A percentile compares a stretch with the other conserved stretches of the same genome.
phyloP scores from a whole-genome alignment of 257 asterid genomes.

The Solanum chiquidenum region DNA sequence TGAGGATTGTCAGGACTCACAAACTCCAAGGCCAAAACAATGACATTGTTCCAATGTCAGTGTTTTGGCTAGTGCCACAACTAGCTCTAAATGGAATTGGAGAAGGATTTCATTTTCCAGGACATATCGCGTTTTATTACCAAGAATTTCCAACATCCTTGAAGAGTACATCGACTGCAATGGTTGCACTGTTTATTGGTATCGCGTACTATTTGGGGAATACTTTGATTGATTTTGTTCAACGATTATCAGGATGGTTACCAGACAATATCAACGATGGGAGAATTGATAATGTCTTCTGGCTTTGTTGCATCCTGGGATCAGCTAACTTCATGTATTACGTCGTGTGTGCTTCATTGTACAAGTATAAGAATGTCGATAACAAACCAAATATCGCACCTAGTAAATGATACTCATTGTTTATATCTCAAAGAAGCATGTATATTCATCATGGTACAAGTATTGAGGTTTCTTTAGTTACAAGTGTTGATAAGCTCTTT shows the following conservation, averaged over 20 bases:
- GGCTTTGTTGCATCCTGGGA: constrained; percentile 48
- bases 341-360: constrained; percentile 27
- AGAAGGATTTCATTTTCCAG: constrained; percentile 29
- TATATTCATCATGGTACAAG: background rate
- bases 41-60: constrained; percentile 13
- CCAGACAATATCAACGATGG: constrained; percentile 58
- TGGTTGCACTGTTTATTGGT: constrained; percentile 18
- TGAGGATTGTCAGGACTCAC: background rate
- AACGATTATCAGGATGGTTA: constrained; percentile 39
- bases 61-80: constrained; percentile 47
- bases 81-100: constrained; percentile 30
- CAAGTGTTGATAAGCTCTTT: background rate
- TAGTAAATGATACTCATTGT: background rate
- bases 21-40: background rate
- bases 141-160: constrained; percentile 24
- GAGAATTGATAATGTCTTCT: constrained; percentile 54
- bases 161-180: constrained; percentile 22
- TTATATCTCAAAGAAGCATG: background rate
- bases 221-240: constrained; percentile 18
- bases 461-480: background rate
- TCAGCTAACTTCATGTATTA: constrained; percentile 34
- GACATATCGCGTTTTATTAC: constrained; percentile 15
- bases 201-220: constrained; percentile 20
- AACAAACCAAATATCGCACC: background rate
- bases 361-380: constrained; percentile 11